phyloP scores from a whole-genome alignment of 371 early-diverging fungal species.

The Rhizopus arrhizus region DNA sequence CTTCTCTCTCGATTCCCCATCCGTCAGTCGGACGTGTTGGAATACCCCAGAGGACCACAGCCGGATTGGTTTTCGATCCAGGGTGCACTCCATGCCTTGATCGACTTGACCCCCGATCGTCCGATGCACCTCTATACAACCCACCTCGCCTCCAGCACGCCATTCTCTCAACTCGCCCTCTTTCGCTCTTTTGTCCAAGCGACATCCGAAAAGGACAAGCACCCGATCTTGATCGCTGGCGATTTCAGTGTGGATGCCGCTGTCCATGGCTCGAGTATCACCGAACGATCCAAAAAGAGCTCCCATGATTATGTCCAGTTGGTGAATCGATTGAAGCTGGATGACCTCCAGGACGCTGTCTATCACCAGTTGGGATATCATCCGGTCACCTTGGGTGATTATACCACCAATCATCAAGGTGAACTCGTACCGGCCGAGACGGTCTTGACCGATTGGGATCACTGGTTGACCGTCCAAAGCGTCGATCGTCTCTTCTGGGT shows the following conservation, averaged over 20 bases:
- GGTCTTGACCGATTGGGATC: conserved; percentile 57
- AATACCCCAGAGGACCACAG: conserved; percentile 69
- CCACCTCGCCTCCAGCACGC: conserved; percentile 66
- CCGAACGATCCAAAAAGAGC: conserved; percentile 24
- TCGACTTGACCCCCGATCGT: conserved; percentile 51
- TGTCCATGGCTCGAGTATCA: conserved; percentile 46
- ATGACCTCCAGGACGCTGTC: conserved; percentile 28
- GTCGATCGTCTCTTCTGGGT: conserved; percentile 71
- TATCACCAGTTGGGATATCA: conserved; percentile 32
- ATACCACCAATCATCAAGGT: conserved; percentile 40
- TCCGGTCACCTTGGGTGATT: conserved; percentile 69
- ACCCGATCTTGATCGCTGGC: conserved; percentile 68
- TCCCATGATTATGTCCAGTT: conserved; percentile 55
- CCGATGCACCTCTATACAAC: conserved; percentile 77
- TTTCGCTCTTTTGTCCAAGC: conserved; percentile 56
- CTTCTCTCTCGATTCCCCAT: conserved; percentile 78
- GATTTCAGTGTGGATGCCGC: conserved; percentile 80
- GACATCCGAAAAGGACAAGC: conserved; percentile 48
- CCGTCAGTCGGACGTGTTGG: conserved; percentile 51
- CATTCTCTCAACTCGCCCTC: conserved; percentile 54
- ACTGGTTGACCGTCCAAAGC: conserved; percentile 57
- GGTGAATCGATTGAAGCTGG: too few relatives aligned
- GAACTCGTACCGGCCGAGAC: conserved; percentile 56
- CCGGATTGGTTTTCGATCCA: conserved; percentile 76
- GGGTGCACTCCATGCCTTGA: conserved; percentile 78